Evolutionary conservation across 1,284 basidiomycete species (phyloP), one percentile per base, ranked within the genome.

Genomic region (Tilletia horrida): DNA sequence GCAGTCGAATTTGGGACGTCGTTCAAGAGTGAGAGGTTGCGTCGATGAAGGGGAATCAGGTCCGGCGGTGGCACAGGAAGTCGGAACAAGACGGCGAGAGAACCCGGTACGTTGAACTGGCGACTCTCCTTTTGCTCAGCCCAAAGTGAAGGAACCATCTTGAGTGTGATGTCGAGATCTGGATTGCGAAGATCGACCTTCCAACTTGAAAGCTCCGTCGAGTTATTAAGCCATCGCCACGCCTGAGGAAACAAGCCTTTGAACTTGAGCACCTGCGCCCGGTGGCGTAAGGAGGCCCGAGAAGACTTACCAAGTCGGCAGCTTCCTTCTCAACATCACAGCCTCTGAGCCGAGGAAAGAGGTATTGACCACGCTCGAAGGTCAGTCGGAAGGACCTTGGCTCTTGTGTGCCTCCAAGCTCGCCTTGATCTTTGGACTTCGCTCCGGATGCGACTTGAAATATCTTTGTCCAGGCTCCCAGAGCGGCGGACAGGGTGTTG

Each of bases 101-200:
- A 52, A 21, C 50, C 50, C 23, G 50, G 50, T 13, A 21, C 23
- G 21, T 52, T 52, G 50, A 13, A 52, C 23, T 52, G 21, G 21
- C 50, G 50, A 2, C 13, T 25, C n/a, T 48, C 7, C 45, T 25
- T 23, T 2, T 27, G 23, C 13, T 21, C 13, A 7, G 2, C 1
- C 50, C 50, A 52, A 14, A 52, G 50, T 3, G 50, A 52, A 3
- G 50, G 50, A 13, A 52, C 25, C 11, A 52, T 52, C 23, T 52
- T 52, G 50, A 52, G 50, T 4, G 50, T 52, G 23, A 52, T 52
- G 50, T 52, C 50, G 13, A 52, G 50, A 25, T 52, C 50, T 23
- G 13, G 23, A 27, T 52, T 25, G 11, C 27, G 11, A 21, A 52
- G 50, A 21, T 21, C 21, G 3, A 52, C 50, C 23, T 3, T n/a